Percentiles rank a stretch among this genome's conserved stretches.
Conservation (phyloP, 495 filamentous ascomycete genomes). For the Chaetomidium leptoderma region DNA sequence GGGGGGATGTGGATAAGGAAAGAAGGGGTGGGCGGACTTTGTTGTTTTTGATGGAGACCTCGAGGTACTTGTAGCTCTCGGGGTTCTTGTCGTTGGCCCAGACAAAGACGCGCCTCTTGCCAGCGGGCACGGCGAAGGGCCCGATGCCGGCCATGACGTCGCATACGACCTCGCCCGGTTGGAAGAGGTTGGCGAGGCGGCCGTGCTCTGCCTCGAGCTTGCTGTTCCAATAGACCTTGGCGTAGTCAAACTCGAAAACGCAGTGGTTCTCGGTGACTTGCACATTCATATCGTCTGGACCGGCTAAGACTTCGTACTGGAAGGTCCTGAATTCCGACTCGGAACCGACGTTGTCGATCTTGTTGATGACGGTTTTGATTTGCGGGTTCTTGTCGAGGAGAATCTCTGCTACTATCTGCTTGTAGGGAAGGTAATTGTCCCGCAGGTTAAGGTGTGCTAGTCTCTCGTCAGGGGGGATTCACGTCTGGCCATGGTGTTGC, state of each 20-base stretch:
- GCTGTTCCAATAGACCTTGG: constrained; percentile 97
- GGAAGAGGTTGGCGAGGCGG: constrained; percentile 71
- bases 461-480: constrained; percentile 22
- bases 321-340: constrained; percentile 89
- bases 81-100: constrained; percentile 98
- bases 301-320: constrained; percentile 83
- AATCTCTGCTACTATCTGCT: constrained; percentile 74
- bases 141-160: constrained; percentile 98
- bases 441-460: constrained; percentile 85
- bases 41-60: constrained; percentile 66
- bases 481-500: not conserved
- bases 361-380: constrained; percentile 91
- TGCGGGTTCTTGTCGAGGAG: constrained; percentile 77
- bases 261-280: constrained; percentile 62
- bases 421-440: constrained; percentile 73
- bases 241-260: constrained; percentile 65
- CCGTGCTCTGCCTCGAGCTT: constrained; percentile 84
- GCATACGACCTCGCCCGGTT: constrained; percentile 79
- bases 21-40: constrained; percentile 51
- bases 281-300: constrained; percentile 74
- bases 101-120: constrained; percentile 84
- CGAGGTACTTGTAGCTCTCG: constrained; percentile 68
- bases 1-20: not conserved
- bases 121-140: constrained; percentile 90
- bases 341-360: constrained; percentile 79